phyloP scores from a whole-genome alignment of 306 rosid species.

The Dalbergia oliveri region DNA sequence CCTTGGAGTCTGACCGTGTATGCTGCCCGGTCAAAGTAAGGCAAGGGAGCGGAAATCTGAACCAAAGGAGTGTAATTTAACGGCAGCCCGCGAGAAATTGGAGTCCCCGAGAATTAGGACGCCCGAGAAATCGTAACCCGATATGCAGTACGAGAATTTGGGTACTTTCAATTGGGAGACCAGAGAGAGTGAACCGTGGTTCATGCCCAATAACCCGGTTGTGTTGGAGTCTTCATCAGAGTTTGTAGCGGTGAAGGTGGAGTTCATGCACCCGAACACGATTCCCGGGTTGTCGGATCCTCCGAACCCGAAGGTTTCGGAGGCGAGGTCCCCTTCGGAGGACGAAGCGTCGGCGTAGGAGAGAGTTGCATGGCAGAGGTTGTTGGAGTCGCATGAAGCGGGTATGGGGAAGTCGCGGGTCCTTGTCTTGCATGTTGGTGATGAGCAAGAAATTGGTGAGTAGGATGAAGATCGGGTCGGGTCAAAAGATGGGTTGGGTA shows the following conservation, averaged over 20 bases:
- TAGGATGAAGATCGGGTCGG: slow-evolving; percentile 65
- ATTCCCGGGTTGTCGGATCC: slow-evolving; percentile 47
- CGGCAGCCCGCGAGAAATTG: slow-evolving; percentile 66
- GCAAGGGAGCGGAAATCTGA: slow-evolving; percentile 70
- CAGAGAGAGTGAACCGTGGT: slow-evolving; percentile 80
- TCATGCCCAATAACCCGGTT: slow-evolving; percentile 91
- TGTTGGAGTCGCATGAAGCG: slow-evolving; percentile 82
- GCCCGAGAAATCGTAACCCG: slow-evolving; percentile 76
- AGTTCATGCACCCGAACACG: slow-evolving; percentile 85
- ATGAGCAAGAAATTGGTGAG: slow-evolving; percentile 70
- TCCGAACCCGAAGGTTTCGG: slow-evolving; percentile 70
- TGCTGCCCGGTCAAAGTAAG: slow-evolving; percentile 80
- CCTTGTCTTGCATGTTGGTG: slow-evolving; percentile 69
- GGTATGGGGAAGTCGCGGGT: slow-evolving; percentile 84
- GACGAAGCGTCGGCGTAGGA: slow-evolving; percentile 85
- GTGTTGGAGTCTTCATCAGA: slow-evolving; percentile 59
- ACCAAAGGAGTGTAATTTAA: slow-evolving; percentile 76
- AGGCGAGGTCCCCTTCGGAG: slow-evolving; percentile 82
- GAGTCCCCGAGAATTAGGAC: slow-evolving; percentile 69
- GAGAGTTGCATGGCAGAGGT: slow-evolving; percentile 87
- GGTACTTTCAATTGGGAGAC: slow-evolving; percentile 71
- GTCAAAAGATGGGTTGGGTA: slow-evolving; percentile 45
- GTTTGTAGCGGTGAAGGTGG: slow-evolving; percentile 58
- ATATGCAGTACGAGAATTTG: slow-evolving; percentile 89
- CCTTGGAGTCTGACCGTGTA: slow-evolving; percentile 72